These are phyloP conservation scores for Pseudogymnoascus sp. DNA, from an alignment of 2,329 filamentous ascomycete species.

Conservation along the genomic window DNA sequence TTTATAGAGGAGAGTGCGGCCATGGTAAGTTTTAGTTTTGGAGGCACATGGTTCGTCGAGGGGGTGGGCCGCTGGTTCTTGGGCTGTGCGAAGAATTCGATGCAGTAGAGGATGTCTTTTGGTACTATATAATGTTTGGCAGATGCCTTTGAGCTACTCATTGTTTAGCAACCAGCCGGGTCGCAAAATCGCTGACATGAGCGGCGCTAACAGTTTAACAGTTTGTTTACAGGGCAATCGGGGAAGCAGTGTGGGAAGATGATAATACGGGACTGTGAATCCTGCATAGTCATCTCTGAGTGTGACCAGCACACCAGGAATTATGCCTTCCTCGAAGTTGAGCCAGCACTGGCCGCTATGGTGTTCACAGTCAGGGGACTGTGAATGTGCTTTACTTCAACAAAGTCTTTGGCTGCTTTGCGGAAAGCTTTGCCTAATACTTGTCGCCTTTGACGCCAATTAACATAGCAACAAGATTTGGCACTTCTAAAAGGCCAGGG, in stretches of 20 bases:
- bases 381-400: neutral
- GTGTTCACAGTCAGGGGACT: neutral
- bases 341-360: neutral
- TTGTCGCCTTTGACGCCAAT: neutral
- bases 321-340: neutral
- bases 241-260: neutral
- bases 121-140: neutral
- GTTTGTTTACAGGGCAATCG: neutral
- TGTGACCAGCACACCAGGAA: neutral
- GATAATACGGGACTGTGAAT: neutral
- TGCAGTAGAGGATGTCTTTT: neutral
- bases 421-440: neutral
- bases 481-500: neutral
- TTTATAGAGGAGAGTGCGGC: neutral
- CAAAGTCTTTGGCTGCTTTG: neutral
- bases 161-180: slow-evolving; percentile 1
- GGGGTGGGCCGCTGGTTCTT: neutral
- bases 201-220: neutral
- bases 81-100: neutral
- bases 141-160: neutral
- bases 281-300: neutral
- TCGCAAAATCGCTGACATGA: neutral
- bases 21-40: neutral
- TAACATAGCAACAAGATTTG: neutral
- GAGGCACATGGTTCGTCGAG: neutral